Evolutionary conservation across 257 asterid genomes (phyloP), one percentile per base, ranked within the genome.

Genomic region (Solanum boliviense): DNA sequence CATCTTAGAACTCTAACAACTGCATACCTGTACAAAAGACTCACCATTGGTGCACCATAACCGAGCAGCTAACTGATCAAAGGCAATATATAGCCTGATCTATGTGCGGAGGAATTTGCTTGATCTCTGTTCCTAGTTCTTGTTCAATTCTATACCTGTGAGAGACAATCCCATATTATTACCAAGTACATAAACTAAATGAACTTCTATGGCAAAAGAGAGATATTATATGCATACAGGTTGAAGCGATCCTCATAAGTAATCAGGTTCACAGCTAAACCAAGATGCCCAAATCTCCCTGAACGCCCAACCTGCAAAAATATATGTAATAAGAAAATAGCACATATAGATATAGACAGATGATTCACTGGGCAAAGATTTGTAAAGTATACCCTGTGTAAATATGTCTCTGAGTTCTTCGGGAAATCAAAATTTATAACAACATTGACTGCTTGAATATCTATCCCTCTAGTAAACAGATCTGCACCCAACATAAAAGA

Each of bases 221-320:
- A 13, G 32, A n/a, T 5, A 36, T 39, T 32, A n/a, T 75, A 84
- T 86, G 65, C 98, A 83, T 94, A 94, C 98, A 95, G 91, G 91
- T 95, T 95, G 89, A 95, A 95, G 89, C 98, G 98, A 89, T 94
- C 98, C 91, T 94, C 98, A 27, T 89, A 96, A 86, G 98, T 95
- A 85, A 95, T 96, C 92, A 96, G 94, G 91, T 96, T 95, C 92
- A 94, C 98, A 82, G 98, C 98, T 86, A 95, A 89, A 70, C 98
- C 98, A 92, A 95, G 98, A 91, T 95, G 98, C 84, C 98, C 98
- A 88, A 94, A 95, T 91, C 98, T 93, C 89, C 98, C 98, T 7
- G 98, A 95, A 88, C 98, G 95, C 86, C 98, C 98, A 91, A 95
- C 98, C 98, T 95, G 87, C 62, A 88, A 89, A 65, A 84, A 90